Evolutionary conservation across 305 asterid species (phyloP), one percentile per base, ranked within the genome.

Genomic region (Solanum chacoense): DNA sequence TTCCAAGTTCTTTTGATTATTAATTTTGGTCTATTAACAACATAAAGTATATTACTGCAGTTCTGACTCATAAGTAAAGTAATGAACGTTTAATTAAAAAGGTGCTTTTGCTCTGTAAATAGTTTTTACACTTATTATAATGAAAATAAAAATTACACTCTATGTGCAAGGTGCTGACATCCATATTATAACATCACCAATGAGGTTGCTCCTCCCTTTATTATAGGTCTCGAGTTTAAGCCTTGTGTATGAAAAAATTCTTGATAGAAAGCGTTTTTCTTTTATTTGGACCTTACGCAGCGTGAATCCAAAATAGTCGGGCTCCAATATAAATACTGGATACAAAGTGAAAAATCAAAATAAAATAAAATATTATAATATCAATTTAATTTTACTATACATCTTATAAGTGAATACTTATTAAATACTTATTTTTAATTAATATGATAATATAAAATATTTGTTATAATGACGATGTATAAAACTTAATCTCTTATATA

Each of bases 221-320:
- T 42, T 0, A 42, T 12, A 42, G 2, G 55, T 42, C 7, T 16
- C 4, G 65, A 50, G 9, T 50, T 50, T 42, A 6, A 42, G 4
- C 18, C 0, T 50, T 50, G 9, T 16, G 4, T 5, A 16, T 16
- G n/a, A 16, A 50, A 50, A 2, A 6, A 50, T 16, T 6, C 4
- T 50, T 50, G 55, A 42, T 42, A 50, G 1, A 1, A 50, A 50
- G 4, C 0, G 0, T 42, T 42, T 42, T 42, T 0, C 18, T 42
- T 0, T 16, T 1, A 50, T 50, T 50, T 0, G 0, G 22, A 50
- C 22, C 2, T 0, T 50, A 50, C 0, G 9, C 4, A 1, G 65
- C 3, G 3, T 45, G 22, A 45, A 45, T 45, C 2, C 1, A 2
- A 5, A 45, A 14, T 45, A 45, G 3, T 45, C 22, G 1, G 3